Evolutionary conservation across 352 stramenopile genomes (phyloP).

Genomic region (Phytophthora tentaculata): DNA sequence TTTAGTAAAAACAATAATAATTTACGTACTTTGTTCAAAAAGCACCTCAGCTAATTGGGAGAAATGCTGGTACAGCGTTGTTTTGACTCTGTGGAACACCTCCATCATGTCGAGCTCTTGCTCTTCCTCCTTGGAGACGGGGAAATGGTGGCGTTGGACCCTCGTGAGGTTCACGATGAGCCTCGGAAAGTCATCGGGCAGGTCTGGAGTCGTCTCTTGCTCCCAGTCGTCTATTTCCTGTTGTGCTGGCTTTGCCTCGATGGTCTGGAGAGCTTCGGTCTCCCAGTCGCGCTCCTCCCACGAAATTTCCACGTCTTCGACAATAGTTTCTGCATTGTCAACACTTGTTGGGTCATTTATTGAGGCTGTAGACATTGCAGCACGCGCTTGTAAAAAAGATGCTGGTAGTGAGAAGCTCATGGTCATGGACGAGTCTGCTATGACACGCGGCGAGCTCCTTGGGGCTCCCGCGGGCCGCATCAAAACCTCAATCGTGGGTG

Average conservation of each 20-base stretch:
- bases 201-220: slow-evolving; percentile 35
- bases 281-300: slow-evolving; percentile 65
- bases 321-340: slow-evolving; percentile 11
- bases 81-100: slow-evolving; percentile 55
- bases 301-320: slow-evolving; percentile 28
- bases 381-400: slow-evolving; percentile 22
- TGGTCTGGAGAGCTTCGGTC: neutral
- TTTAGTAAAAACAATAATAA: neutral
- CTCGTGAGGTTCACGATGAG: slow-evolving; percentile 73
- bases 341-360: slow-evolving; percentile 11
- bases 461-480: slow-evolving; percentile 31
- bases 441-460: slow-evolving; percentile 30
- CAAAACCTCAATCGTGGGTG: slow-evolving; percentile 52
- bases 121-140: slow-evolving; percentile 25
- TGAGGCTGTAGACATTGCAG: slow-evolving; percentile 7
- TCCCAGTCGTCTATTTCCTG: slow-evolving; percentile 42
- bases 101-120: slow-evolving; percentile 39
- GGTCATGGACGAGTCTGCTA: slow-evolving; percentile 53
- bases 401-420: slow-evolving; percentile 51
- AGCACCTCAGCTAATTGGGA: slow-evolving; percentile 66
- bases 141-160: slow-evolving; percentile 62
- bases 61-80: slow-evolving; percentile 61
- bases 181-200: slow-evolving; percentile 75
- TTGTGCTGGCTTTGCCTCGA: neutral
- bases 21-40: slow-evolving; percentile 65